phyloP scores from a whole-genome alignment of 2,329 filamentous ascomycete genomes.

The Arthrobotrys megalospora region DNA sequence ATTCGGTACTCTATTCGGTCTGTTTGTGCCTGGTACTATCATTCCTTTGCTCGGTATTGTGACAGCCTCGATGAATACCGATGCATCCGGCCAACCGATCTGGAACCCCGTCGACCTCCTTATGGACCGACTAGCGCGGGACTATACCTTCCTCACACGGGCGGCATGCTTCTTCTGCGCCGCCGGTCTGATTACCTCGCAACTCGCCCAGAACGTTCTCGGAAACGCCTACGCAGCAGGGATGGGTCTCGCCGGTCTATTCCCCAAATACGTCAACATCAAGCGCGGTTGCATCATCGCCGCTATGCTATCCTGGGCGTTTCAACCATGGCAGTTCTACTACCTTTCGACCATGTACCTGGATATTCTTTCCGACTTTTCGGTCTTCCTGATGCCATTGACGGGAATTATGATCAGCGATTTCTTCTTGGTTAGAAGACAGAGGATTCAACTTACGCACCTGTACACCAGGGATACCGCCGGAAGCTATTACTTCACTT shows the following conservation, averaged over 20 bases:
- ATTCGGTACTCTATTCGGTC: slow-evolving; percentile 67
- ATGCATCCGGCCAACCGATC: slow-evolving; percentile 62
- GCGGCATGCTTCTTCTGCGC: slow-evolving; percentile 70
- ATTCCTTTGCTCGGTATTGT: slow-evolving; percentile 62
- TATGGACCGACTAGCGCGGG: slow-evolving; percentile 66
- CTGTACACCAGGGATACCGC: slow-evolving; percentile 51
- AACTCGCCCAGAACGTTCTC: slow-evolving; percentile 70
- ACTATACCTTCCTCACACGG: slow-evolving; percentile 66
- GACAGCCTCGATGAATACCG: slow-evolving; percentile 66
- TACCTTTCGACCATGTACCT: slow-evolving; percentile 66
- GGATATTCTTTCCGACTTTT: slow-evolving; percentile 59
- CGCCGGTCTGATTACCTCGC: slow-evolving; percentile 69
- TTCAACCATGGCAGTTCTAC: slow-evolving; percentile 72
- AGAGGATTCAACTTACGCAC: slow-evolving; percentile 56
- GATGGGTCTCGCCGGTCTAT: slow-evolving; percentile 73
- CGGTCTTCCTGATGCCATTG: slow-evolving; percentile 56
- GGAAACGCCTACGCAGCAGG: slow-evolving; percentile 72
- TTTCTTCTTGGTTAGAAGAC: slow-evolving; percentile 47
- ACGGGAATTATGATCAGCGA: slow-evolving; percentile 60
- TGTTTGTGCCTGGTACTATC: slow-evolving; percentile 63
- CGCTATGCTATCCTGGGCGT: slow-evolving; percentile 69
- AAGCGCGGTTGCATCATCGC: slow-evolving; percentile 72
- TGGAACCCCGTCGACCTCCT: slow-evolving; percentile 70
- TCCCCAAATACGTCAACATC: slow-evolving; percentile 73
- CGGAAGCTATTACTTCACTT: slow-evolving; percentile 50